These are phyloP conservation scores for Saccharomyces kudriavzevii DNA, from an alignment of 805 yeast genomes.

Conservation along the genomic window DNA sequence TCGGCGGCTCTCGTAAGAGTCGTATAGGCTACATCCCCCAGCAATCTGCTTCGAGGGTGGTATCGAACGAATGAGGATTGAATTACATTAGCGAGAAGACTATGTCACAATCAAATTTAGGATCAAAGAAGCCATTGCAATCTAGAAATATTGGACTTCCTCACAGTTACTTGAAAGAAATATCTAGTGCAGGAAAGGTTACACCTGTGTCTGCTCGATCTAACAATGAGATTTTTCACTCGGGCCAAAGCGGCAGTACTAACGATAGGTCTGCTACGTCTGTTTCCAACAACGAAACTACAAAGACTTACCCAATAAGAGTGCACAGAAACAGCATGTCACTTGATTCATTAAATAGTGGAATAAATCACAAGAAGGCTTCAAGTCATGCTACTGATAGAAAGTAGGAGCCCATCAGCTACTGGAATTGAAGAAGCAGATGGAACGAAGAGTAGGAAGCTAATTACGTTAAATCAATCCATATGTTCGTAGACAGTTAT, in stretches of 20 bases:
- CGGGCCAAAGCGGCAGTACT: slow-evolving; percentile 18
- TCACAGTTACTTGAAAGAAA: slow-evolving; percentile 8
- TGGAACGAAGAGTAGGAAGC: slow-evolving; percentile 13
- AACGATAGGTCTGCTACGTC: slow-evolving; percentile 13
- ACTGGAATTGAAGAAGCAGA: slow-evolving; percentile 25
- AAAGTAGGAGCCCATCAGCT: slow-evolving; percentile 12
- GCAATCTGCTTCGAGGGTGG: neutral
- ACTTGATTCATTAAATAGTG: slow-evolving; percentile 28
- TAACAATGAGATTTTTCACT: slow-evolving; percentile 9
- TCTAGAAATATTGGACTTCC: neutral
- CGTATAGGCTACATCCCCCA: neutral
- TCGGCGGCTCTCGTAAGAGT: neutral
- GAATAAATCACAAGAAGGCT: slow-evolving; percentile 27
- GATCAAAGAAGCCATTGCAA: neutral
- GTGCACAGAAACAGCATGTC: slow-evolving; percentile 30
- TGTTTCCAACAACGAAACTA: neutral
- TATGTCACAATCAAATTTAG: neutral
- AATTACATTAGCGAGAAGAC: neutral
- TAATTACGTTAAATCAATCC: slow-evolving; percentile 24
- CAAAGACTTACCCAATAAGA: slow-evolving; percentile 24
- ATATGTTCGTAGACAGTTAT: slow-evolving; percentile 16
- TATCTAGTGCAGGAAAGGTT: slow-evolving; percentile 6
- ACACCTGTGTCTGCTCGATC: slow-evolving; percentile 6
- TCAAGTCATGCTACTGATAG: slow-evolving; percentile 15
- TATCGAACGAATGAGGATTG: neutral